Conservation (phyloP, 768 basidiomycete species). For the Hericium erinaceus region DNA sequence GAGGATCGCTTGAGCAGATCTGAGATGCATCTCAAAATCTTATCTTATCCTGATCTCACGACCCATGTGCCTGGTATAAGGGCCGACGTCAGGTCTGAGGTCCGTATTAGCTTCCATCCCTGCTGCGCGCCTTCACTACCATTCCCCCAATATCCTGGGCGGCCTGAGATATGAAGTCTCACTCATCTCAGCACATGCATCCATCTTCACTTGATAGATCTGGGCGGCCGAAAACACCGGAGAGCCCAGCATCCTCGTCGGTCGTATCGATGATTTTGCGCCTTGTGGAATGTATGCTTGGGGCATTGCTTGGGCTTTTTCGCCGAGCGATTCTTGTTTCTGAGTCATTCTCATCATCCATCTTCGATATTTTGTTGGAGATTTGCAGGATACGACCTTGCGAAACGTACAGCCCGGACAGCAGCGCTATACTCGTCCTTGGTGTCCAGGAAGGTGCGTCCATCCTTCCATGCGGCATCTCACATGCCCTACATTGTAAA, state of each 20-base stretch:
- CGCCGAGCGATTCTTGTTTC: slow-evolving; percentile 8
- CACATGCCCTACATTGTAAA: not conserved
- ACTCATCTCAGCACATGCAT: not conserved
- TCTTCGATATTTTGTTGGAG: slow-evolving; percentile 11
- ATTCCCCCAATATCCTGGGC: too few species aligned
- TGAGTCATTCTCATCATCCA: slow-evolving; percentile 4
- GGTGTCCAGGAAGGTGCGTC: slow-evolving; percentile 22
- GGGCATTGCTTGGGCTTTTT: slow-evolving; percentile 7
- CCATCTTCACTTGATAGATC: not conserved
- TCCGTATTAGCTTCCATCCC: too few species aligned
- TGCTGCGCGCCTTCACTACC: too few species aligned
- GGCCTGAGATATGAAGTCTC: not conserved
- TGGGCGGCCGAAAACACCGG: not conserved
- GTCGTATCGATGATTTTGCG: not conserved
- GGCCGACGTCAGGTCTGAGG: too few species aligned
- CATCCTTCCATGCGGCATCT: not conserved
- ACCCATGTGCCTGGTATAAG: too few species aligned
- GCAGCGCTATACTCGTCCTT: slow-evolving; percentile 22
- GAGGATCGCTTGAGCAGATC: too few species aligned
- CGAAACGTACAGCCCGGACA: slow-evolving; percentile 16
- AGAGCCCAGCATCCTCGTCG: not conserved
- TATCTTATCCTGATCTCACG: too few species aligned
- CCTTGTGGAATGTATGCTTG: slow-evolving; percentile 4
- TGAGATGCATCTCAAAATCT: too few species aligned
- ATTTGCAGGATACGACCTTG: slow-evolving; percentile 14